A percentile compares a stretch with the other conserved stretches of the same genome.
Evolutionary conservation across 306 rosid species (phyloP).

Genomic region (Vachellia pachyceras): DNA sequence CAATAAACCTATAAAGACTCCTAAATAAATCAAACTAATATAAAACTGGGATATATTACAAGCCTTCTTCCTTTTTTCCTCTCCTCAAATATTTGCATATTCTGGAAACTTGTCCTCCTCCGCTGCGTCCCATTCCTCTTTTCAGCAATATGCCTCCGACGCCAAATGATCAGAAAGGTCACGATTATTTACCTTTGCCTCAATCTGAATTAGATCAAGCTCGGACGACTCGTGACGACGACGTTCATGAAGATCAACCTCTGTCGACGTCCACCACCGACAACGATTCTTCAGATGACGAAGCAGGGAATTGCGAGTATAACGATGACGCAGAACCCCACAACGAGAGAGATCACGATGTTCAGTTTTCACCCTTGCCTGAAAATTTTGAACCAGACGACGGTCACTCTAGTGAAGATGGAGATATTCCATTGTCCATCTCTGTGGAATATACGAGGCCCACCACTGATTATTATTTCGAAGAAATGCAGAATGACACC

Average conservation of each 20-base stretch:
- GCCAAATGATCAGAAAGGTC: slow-evolving; percentile 34
- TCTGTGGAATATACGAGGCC: slow-evolving; percentile 25
- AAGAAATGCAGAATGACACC: background rate
- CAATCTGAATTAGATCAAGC: slow-evolving; percentile 37
- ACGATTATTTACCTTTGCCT: slow-evolving; percentile 30
- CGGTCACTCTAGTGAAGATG: background rate
- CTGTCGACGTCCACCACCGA: background rate
- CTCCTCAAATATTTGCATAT: background rate
- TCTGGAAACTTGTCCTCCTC: background rate
- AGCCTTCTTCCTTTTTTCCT: background rate
- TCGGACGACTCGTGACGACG: background rate
- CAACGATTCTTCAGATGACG: background rate
- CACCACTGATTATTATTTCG: background rate
- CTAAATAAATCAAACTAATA: background rate
- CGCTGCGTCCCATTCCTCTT: background rate
- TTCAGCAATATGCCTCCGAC: slow-evolving; percentile 36
- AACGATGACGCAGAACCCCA: slow-evolving; percentile 18
- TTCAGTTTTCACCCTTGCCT: slow-evolving; percentile 36
- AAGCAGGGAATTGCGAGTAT: background rate
- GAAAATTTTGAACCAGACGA: slow-evolving; percentile 31
- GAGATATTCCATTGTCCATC: slow-evolving; percentile 28
- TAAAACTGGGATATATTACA: background rate
- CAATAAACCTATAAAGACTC: background rate
- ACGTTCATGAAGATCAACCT: background rate
- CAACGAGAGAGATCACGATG: slow-evolving; percentile 31